A percentile compares a stretch with the other conserved stretches of the same genome.
Evolutionary conservation across 2,329 filamentous ascomycete species (phyloP).

Genomic region (Cladophialophora yegresii): DNA sequence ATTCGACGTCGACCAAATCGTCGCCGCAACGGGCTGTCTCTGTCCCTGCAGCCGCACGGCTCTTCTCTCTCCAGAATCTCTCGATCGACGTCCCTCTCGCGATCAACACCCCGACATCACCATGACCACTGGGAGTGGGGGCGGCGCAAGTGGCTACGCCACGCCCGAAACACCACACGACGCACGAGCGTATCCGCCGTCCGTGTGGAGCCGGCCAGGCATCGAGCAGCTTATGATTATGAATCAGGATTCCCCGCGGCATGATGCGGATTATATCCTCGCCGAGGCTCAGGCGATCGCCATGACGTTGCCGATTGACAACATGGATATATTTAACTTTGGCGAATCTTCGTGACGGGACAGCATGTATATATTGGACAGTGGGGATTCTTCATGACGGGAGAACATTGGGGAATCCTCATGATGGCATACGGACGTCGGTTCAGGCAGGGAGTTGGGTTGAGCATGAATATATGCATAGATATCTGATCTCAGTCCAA

Average conservation of each 20-base stretch:
- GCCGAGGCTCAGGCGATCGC: slow-evolving; percentile 25
- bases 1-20: slow-evolving; percentile 34
- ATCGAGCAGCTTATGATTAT: slow-evolving; percentile 5
- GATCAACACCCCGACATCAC: slow-evolving; percentile 1
- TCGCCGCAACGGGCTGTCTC: slow-evolving; percentile 20
- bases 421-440: not conserved
- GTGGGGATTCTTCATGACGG: not conserved
- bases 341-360: not conserved
- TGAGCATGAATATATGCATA: too few relatives aligned
- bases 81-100: slow-evolving; percentile 13
- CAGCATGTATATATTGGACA: slow-evolving; percentile 7
- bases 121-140: too few relatives aligned
- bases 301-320: slow-evolving; percentile 23
- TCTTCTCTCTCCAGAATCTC: slow-evolving; percentile 11
- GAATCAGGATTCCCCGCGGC: slow-evolving; percentile 16
- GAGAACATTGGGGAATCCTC: not conserved
- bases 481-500: too few relatives aligned
- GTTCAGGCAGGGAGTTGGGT: too few relatives aligned
- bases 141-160: slow-evolving; percentile 14
- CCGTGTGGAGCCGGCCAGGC: slow-evolving; percentile 18
- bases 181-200: slow-evolving; percentile 12
- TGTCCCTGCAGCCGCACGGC: slow-evolving; percentile 19
- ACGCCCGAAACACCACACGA: slow-evolving; percentile 21
- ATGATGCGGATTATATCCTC: slow-evolving; percentile 23
- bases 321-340: slow-evolving; percentile 4